Base-by-base conservation (phyloP, 257 asterid genomes). In the Scutellaria galericulata region DNA sequence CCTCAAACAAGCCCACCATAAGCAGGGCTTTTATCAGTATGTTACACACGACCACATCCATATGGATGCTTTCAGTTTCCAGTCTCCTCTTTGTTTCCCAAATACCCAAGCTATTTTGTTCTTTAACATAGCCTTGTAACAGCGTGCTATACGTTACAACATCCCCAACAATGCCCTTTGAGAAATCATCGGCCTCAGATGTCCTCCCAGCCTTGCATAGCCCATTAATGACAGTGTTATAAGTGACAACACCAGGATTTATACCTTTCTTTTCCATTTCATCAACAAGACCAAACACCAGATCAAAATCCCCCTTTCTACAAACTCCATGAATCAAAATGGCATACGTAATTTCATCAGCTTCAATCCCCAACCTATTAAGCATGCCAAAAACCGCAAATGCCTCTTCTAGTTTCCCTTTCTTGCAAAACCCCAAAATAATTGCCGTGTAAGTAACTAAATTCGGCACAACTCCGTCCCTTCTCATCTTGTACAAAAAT, bases 141-240 rank as follows among this genome's bases (percentile, higher is more conserved):
- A 90, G 63, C 7, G 92, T 87, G 80, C 83, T 85, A 71, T 90
- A 87, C 0, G 97, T 90, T 74, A 90, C 70, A 65, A 73, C 89
- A 84, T 93, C 94, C 69, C 86, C 88, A 70, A 57, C 78, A 70
- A 89, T 74, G 66, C 82, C 81, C 75, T 83, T 86, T 9, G 96
- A 86, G 56, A 87, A 66, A 41, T 85, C 85, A 79, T 90, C 88
- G 0, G 96, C 96, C 64, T 89, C 96, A 54, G 80, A 46, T 64
- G 83, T 89, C 83, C 86, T 89, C 77, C 95, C 95, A 42, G 77
- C 93, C 79, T 84, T 89, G 82, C 96, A 90, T 76, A 93, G 81
- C 54, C 96, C 94, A 57, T 88, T 87, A 63, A 93, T 86, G 57
- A 93, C 77, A n/a, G 96, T 85, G 61, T 91, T 91, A 69, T 90